Base-by-base conservation (phyloP, 441 rosid species). In the Gossypium davidsonii region DNA sequence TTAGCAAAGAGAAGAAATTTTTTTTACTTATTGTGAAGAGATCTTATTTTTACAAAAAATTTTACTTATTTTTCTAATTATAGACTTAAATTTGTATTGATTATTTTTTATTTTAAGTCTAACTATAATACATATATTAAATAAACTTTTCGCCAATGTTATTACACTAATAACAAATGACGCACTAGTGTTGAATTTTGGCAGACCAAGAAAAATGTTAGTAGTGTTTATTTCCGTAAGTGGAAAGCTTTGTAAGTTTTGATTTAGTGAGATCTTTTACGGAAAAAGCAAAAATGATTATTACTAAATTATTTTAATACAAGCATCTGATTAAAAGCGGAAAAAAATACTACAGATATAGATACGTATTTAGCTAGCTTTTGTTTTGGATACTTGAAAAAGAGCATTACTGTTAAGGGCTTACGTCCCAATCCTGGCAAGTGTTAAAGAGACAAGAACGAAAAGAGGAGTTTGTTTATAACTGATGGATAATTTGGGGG, bases 401-500 rank as follows among this genome's bases (percentile, higher is more conserved):
- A n/a, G 18, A 55, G 60, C 61, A 23, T 21, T 21, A 3, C 37
- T 5, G 7, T 58, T 2, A 58, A 0, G 10, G 17, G 63, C 9
- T 11, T 58, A 58, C 34, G 9, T 64, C 53, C 15, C 28, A 42
- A 64, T 64, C 57, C 18, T 12, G 3, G 73, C 73, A 31, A 56
- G 31, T 17, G 18, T 34, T 17, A 71, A n/a, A 44, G 3, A 57
- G 62, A 11, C 28, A 56, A 37, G 12, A 61, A 26, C 37, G 42
- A 67, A 57, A 70, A 63, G 66, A 68, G 56, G 62, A 25, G 61
- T 57, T 69, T 58, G 18, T 59, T 67, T 62, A 65, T 55, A 74
- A 78, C 80, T 74, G 81, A 60, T 78, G 90, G 83, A 78, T 76
- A 72, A 67, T 74, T 63, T 72, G 55, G 74, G 80, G n/a, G 68